Evolutionary conservation across 257 asterid species (phyloP), one percentile per base, ranked within the genome.

Genomic region (Gentiana dahurica): DNA sequence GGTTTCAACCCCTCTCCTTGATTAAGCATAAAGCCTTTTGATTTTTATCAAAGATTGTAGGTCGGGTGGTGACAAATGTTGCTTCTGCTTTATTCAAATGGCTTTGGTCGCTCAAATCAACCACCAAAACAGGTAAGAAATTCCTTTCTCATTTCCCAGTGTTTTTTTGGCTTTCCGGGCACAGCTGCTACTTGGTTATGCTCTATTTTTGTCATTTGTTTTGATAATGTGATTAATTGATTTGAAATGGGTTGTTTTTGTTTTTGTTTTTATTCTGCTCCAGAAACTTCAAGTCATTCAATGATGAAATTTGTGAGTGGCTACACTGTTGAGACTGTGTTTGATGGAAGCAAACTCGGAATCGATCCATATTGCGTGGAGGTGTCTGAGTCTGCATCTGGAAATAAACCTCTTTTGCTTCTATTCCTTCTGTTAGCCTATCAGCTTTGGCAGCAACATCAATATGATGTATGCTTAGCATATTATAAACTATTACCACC

Each of bases 261-360:
- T n/a, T n/a, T n/a, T n/a, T n/a, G n/a, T n/a, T n/a, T n/a, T n/a
- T n/a, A n/a, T n/a, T n/a, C n/a, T n/a, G n/a, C n/a, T 53, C 36
- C 76, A 88, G 97, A 79, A 24, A 72, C 68, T 74, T 57, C 85
- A 2, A 85, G 85, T 80, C 98, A 91, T 64, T 79, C 98, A 37
- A 87, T 84, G 99, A 70, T 88, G 77, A 92, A 88, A 76, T 88
- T 92, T 49, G 99, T 85, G 75, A 69, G 91, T 61, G 99, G 99
- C 52, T 92, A 92, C 65, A 69, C 61, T 35, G 97, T 92, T 38
- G 99, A 88, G 78, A 92, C 99, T 6, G 95, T 92, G 64, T 92
- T 92, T 60, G 99, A 92, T 70, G 99, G 99, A 51, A 92, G 91
- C 63, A 92, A 92, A 73, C 78, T 71, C 49, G 99, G 97, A 34